phyloP scores from a whole-genome alignment of 2,329 filamentous ascomycete genomes.

The Cladosporium sp. region DNA sequence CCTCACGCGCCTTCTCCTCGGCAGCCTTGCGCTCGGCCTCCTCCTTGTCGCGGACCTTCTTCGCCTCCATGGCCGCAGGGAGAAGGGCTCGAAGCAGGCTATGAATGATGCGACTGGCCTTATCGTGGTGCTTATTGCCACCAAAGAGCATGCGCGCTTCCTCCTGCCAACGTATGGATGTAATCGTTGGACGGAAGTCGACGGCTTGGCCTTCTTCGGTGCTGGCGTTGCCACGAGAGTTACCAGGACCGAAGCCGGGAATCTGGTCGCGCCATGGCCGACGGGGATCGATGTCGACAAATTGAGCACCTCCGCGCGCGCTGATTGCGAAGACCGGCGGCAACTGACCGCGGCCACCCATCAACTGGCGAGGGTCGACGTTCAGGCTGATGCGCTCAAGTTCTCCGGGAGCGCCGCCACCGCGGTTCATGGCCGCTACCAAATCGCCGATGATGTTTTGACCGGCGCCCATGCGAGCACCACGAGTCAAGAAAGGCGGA shows the following conservation, averaged over 20 bases:
- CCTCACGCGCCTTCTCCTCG: slow-evolving; percentile 59
- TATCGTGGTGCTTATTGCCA: slow-evolving; percentile 59
- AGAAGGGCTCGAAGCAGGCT: slow-evolving; percentile 70
- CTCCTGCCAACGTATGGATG: slow-evolving; percentile 77
- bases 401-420: neutral
- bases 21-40: slow-evolving; percentile 63
- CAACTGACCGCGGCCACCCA: neutral
- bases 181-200: slow-evolving; percentile 67
- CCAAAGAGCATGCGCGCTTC: slow-evolving; percentile 87
- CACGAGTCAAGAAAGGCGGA: slow-evolving; percentile 9
- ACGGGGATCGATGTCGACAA: slow-evolving; percentile 27
- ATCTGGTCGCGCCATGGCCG: slow-evolving; percentile 29
- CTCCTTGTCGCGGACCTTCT: slow-evolving; percentile 64
- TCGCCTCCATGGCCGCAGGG: slow-evolving; percentile 77
- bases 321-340: slow-evolving; percentile 10
- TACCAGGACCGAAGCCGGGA: slow-evolving; percentile 49
- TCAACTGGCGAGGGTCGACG: slow-evolving; percentile 8
- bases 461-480: slow-evolving; percentile 4
- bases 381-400: slow-evolving; percentile 4
- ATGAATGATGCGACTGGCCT: slow-evolving; percentile 62
- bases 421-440: slow-evolving; percentile 11
- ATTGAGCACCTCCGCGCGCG: slow-evolving; percentile 9
- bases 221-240: slow-evolving; percentile 34
- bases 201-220: slow-evolving; percentile 69
- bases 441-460: slow-evolving; percentile 11